Percentiles rank a stretch among this genome's conserved stretches.
Conservation (phyloP, 371 early-diverging fungal genomes). For the Mucor irregularis region DNA sequence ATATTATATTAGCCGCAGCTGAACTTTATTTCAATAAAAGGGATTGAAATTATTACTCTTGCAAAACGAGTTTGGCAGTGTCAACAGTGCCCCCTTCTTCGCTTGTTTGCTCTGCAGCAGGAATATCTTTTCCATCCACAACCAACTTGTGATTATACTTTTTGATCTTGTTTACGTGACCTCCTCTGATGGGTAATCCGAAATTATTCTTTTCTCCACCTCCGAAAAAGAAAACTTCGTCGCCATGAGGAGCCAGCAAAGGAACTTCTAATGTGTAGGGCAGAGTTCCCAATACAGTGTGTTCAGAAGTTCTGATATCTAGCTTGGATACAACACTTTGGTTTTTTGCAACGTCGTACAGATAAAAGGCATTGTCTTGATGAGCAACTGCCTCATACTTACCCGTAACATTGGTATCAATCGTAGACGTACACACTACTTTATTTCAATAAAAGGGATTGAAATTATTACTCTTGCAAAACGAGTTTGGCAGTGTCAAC, state of each 20-base stretch:
- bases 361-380: no score
- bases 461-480: no score
- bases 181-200: not conserved
- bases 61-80: no score
- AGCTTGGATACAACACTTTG: not conserved
- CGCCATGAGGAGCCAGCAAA: not conserved
- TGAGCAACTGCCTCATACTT: no score
- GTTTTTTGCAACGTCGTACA: not conserved
- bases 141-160: not conserved
- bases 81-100: no score
- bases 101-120: not conserved
- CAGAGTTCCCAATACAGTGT: not conserved
- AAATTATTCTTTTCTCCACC: not conserved
- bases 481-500: no score
- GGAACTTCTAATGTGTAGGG: not conserved
- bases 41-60: no score
- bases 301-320: not conserved
- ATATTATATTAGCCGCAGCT: no score
- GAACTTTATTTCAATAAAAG: no score
- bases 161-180: not conserved
- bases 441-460: no score
- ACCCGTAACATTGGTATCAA: no score
- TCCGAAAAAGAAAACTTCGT: not conserved
- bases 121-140: not conserved
- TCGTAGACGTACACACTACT: no score